Evolutionary conservation across 2,329 filamentous ascomycete genomes (phyloP).

Genomic region (Coniochaeta sp.): DNA sequence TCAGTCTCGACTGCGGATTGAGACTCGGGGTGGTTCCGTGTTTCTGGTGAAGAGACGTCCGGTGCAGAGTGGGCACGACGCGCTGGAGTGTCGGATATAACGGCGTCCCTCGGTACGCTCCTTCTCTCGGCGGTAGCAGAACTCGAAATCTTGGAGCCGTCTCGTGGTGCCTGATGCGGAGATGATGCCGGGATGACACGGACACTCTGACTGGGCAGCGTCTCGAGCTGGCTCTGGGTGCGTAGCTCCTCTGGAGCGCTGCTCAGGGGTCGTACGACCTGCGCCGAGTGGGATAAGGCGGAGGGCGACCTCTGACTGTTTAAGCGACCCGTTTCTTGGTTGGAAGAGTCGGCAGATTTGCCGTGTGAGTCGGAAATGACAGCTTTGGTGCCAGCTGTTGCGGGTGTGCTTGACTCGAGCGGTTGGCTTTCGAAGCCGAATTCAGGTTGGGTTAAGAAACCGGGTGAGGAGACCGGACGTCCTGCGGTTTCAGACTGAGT

Average conservation of each 20-base stretch:
- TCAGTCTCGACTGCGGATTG: neutral
- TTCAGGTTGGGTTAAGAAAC: constrained; percentile 9
- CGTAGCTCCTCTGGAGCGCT: neutral
- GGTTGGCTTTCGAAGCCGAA: neutral
- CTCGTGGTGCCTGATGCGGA: neutral
- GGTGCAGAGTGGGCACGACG: neutral
- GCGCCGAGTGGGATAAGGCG: neutral
- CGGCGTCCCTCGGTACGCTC: neutral
- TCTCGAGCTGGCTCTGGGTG: neutral
- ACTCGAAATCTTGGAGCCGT: neutral
- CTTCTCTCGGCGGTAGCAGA: neutral
- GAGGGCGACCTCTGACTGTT: neutral
- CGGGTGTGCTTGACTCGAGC: neutral
- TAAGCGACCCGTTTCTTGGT: neutral
- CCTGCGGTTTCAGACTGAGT: neutral
- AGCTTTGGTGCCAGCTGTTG: neutral
- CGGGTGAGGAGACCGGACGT: neutral
- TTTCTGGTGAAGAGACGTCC: neutral
- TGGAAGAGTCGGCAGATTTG: neutral
- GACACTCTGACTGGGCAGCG: neutral
- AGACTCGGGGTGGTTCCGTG: neutral
- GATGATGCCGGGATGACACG: neutral
- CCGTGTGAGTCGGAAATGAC: neutral
- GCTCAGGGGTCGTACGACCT: neutral
- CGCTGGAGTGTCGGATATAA: neutral